Conservation (phyloP, 805 yeast species). For the Nakazawaea ishiwadae region DNA sequence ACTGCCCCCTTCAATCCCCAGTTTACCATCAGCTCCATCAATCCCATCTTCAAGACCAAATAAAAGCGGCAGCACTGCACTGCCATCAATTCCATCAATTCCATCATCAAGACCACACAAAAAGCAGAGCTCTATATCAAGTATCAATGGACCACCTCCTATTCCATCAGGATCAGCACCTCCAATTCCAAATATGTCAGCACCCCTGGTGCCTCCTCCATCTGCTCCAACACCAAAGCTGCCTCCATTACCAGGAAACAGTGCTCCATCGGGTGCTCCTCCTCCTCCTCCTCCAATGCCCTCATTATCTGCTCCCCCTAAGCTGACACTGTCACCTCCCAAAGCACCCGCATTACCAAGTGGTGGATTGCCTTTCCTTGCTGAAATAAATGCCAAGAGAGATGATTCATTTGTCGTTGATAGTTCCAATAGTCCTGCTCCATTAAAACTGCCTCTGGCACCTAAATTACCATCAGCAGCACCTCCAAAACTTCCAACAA, state of each 20-base stretch:
- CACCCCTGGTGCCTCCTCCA: constrained; percentile 5
- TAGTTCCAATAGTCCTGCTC: constrained; percentile 5
- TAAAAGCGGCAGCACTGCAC: constrained; percentile 21
- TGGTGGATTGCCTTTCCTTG: constrained; percentile 53
- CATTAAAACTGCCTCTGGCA: constrained; percentile 17
- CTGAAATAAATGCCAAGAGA: constrained; percentile 52
- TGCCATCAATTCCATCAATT: constrained; percentile 12
- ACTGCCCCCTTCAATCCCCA: constrained; percentile 34
- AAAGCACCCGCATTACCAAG: constrained; percentile 21
- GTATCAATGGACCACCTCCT: constrained; percentile 11
- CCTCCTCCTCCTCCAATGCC: constrained; percentile 9
- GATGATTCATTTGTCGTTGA: constrained; percentile 46
- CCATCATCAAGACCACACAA: constrained; percentile 14
- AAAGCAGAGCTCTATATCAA: no score
- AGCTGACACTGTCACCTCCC: constrained; percentile 18
- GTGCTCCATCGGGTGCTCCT: constrained; percentile 13
- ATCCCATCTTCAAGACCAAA: constrained; percentile 18
- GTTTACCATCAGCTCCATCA: constrained; percentile 8
- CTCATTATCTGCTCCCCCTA: constrained; percentile 13
- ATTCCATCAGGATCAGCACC: constrained; percentile 19
- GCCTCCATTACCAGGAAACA: constrained; percentile 1
- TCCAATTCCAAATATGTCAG: constrained; percentile 5
- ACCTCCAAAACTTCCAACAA: background rate
- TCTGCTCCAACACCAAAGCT: constrained; percentile 5
- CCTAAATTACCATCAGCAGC: constrained; percentile 19